Percentiles rank a stretch among this genome's conserved stretches.
Conservation (phyloP, 768 basidiomycete species). For the Amanita fuliginea region DNA sequence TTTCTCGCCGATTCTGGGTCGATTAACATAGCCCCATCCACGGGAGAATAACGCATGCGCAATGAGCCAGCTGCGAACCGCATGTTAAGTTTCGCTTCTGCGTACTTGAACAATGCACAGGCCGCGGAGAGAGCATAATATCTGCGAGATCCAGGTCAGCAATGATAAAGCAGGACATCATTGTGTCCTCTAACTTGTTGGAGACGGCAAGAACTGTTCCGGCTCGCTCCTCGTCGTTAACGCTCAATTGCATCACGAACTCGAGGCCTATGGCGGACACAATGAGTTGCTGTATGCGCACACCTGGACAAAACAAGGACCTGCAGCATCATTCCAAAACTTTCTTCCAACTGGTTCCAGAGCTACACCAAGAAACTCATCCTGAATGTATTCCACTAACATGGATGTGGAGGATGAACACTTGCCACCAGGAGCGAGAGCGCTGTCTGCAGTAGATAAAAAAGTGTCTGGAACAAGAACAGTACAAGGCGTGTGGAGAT, state of each 20-base stretch:
- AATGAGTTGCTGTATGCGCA: background rate
- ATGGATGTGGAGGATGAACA: slow-evolving; percentile 39
- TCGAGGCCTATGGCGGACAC: slow-evolving; percentile 41
- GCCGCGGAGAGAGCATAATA: slow-evolving; percentile 84
- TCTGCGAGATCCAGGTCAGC: slow-evolving; percentile 26
- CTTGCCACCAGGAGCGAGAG: slow-evolving; percentile 31
- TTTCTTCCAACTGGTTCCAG: slow-evolving; percentile 65
- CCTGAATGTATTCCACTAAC: slow-evolving; percentile 60
- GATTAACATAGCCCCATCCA: slow-evolving; percentile 92
- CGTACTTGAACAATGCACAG: slow-evolving; percentile 80
- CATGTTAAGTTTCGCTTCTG: slow-evolving; percentile 57
- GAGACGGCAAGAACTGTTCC: slow-evolving; percentile 69
- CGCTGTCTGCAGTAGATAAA: slow-evolving; percentile 44
- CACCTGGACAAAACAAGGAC: slow-evolving; percentile 22
- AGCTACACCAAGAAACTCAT: slow-evolving; percentile 59
- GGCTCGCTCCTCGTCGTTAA: slow-evolving; percentile 74
- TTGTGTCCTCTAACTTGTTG: slow-evolving; percentile 49
- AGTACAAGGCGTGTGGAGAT: slow-evolving; percentile 57
- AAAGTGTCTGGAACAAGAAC: slow-evolving; percentile 81
- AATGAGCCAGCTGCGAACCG: slow-evolving; percentile 63
- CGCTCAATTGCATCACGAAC: slow-evolving; percentile 65
- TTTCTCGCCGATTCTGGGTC: slow-evolving; percentile 84
- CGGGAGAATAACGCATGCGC: slow-evolving; percentile 63
- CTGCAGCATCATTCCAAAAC: slow-evolving; percentile 80
- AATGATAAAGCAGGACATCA: slow-evolving; percentile 23